phyloP scores from a whole-genome alignment of 108 stramenopile genomes.

The Pseudonitzschia multiseries region DNA sequence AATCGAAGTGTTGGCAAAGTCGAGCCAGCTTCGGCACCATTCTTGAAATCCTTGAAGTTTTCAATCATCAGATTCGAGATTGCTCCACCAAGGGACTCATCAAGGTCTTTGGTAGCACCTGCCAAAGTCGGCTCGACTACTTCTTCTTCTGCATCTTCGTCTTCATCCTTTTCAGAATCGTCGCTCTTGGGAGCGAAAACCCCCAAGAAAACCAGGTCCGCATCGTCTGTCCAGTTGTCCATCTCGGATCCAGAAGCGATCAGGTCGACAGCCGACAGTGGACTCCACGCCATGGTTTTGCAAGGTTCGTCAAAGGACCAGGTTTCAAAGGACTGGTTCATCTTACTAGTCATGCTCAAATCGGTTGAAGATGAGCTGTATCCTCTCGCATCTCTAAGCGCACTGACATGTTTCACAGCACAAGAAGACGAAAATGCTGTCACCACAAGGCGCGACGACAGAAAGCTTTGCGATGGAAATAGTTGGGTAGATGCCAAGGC shows the following conservation, averaged over 20 bases:
- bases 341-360: constrained; percentile 30
- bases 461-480: not conserved
- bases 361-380: constrained; percentile 3
- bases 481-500: constrained; percentile 8
- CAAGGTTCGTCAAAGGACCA: constrained; percentile 84
- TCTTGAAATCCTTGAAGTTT: constrained; percentile 78
- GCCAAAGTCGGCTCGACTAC: constrained; percentile 43
- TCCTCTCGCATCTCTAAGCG: not conserved
- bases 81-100: constrained; percentile 64
- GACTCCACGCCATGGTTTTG: constrained; percentile 74
- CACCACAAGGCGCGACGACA: not conserved
- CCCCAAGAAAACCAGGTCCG: constrained; percentile 73
- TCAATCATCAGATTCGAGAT: constrained; percentile 63
- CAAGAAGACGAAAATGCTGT: constrained; percentile 29
- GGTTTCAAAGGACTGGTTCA: constrained; percentile 63
- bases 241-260: constrained; percentile 12
- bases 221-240: constrained; percentile 41
- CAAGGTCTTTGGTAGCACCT: constrained; percentile 62
- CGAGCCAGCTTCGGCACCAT: constrained; percentile 73
- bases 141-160: constrained; percentile 52
- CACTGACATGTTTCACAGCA: constrained; percentile 6
- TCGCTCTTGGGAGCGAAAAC: constrained; percentile 65
- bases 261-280: constrained; percentile 38
- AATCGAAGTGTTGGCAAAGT: constrained; percentile 63
- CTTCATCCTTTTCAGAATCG: constrained; percentile 37